These are phyloP conservation scores for Thuidium tamariscinum DNA, from an alignment of 225 moss, liverwort and hornwort genomes.

Conservation along the genomic window DNA sequence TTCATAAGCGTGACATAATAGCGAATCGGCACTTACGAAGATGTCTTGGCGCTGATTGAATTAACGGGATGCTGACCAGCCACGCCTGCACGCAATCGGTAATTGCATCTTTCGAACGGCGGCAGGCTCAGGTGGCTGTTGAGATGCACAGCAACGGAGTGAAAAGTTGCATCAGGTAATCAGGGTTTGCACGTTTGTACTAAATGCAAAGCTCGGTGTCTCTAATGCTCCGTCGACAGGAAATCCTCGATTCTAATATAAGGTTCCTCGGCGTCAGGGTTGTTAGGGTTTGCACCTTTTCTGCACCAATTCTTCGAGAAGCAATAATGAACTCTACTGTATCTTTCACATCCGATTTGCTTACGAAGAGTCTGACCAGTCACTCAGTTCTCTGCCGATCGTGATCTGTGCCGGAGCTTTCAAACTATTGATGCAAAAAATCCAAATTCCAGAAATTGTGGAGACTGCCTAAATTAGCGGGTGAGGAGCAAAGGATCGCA, in stretches of 20 bases:
- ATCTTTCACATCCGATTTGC: neutral
- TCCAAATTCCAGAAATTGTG: neutral
- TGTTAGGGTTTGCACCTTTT: neutral
- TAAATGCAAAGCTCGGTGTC: neutral
- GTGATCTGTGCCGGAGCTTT: neutral
- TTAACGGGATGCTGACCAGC: neutral
- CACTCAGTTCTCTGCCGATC: neutral
- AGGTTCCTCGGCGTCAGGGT: neutral
- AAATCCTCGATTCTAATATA: neutral
- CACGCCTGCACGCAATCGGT: neutral
- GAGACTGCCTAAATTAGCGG: neutral
- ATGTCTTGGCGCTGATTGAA: neutral
- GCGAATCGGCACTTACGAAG: neutral
- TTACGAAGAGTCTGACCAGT: neutral
- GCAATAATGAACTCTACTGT: neutral
- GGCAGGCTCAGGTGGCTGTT: neutral
- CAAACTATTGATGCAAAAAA: neutral
- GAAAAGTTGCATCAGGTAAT: neutral
- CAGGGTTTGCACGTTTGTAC: neutral
- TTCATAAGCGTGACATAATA: neutral
- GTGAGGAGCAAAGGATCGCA: neutral
- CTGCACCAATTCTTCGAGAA: neutral
- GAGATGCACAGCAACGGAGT: neutral
- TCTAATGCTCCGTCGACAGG: neutral
- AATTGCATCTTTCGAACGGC: neutral